These are phyloP conservation scores for Paraphaeosphaeria sporulosa DNA, from an alignment of 2,329 filamentous ascomycete genomes.

Conservation along the genomic window DNA sequence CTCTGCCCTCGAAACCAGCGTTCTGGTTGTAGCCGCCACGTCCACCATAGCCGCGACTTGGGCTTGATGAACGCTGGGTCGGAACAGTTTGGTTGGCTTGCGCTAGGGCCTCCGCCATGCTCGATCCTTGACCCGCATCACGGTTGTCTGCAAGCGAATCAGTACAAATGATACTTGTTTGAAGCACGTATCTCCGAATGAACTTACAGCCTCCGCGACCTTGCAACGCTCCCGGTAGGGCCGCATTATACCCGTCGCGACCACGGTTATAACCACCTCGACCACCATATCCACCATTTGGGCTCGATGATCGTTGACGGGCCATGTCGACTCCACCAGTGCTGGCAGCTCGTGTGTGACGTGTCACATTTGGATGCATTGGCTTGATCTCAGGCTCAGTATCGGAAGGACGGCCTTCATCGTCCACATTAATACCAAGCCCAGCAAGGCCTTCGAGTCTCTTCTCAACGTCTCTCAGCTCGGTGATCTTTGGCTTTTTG, in stretches of 20 bases:
- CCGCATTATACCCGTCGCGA: slow-evolving; percentile 45
- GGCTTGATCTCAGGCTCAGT: slow-evolving; percentile 40
- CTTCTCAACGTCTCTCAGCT: slow-evolving; percentile 37
- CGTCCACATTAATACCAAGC: slow-evolving; percentile 46
- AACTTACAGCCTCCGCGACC: slow-evolving; percentile 38
- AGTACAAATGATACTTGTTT: not conserved
- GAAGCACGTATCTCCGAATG: too few relatives aligned
- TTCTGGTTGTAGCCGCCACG: slow-evolving; percentile 39
- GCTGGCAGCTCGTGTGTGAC: slow-evolving; percentile 41
- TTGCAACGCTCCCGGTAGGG: slow-evolving; percentile 36
- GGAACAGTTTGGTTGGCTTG: slow-evolving; percentile 29
- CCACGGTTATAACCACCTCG: slow-evolving; percentile 45
- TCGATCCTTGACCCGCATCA: slow-evolving; percentile 25
- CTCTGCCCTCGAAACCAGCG: slow-evolving; percentile 34
- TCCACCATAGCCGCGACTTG: slow-evolving; percentile 24
- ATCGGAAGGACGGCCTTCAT: slow-evolving; percentile 35
- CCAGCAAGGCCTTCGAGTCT: slow-evolving; percentile 40
- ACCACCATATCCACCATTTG: slow-evolving; percentile 39
- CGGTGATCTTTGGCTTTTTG: slow-evolving; percentile 29
- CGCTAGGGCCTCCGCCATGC: slow-evolving; percentile 30
- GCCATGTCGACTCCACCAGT: slow-evolving; percentile 29
- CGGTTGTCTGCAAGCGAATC: slow-evolving; percentile 22
- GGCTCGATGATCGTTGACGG: slow-evolving; percentile 41
- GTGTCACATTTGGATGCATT: slow-evolving; percentile 34
- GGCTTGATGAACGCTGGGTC: slow-evolving; percentile 28